Base-by-base conservation (phyloP, 2,329 filamentous ascomycete genomes). In the Xylariaceae sp. region DNA sequence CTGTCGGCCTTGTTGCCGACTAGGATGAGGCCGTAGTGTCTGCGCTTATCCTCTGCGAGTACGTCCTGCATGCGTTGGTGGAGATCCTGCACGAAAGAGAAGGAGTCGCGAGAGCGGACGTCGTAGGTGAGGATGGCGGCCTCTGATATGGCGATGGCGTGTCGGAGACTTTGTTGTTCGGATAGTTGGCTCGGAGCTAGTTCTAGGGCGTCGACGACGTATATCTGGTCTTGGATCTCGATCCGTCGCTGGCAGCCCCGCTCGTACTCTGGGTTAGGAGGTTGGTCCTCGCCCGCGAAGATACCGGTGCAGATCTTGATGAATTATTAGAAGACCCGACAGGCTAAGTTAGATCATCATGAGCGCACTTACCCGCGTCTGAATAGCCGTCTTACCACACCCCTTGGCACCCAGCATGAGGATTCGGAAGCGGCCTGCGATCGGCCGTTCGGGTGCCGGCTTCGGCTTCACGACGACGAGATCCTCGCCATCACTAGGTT, bases 321-420 rank as follows among this genome's bases (percentile, higher is more conserved):
- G 13, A 48, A 51, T 2, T 44, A 52, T 52, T 50, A 57, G 51
- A 49, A 47, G 15, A 57, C 13, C 41, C 7, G 47, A 41, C 10
- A 8, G 23, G 39, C n/a, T 50, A 17, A 3, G 49, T 30, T 7
- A 23, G 23, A 13, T n/a, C 5, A n/a, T 13, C 23, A 35, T n/a
- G 49, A 30, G 49, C 6, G 34, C 2, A 49, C 60, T 63, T 65
- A 77, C 75, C 63, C 71, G 71, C 4, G 73, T 74, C 10, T 77
- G 59, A 5, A 77, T 67, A 3, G 74, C 71, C 7, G 75, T 77
- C 65, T 78, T 78, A n/a, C 76, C 76, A 49, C 71, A 72, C 0
- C 73, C 73, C 37, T 73, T 71, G 1, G 69, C 71, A 4, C 76
- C 76, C 13, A 77, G 65, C 10, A 77, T 67, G 30, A 78, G 68